phyloP scores from a whole-genome alignment of 805 yeast genomes.

The Zygoascus flipseniorum region DNA sequence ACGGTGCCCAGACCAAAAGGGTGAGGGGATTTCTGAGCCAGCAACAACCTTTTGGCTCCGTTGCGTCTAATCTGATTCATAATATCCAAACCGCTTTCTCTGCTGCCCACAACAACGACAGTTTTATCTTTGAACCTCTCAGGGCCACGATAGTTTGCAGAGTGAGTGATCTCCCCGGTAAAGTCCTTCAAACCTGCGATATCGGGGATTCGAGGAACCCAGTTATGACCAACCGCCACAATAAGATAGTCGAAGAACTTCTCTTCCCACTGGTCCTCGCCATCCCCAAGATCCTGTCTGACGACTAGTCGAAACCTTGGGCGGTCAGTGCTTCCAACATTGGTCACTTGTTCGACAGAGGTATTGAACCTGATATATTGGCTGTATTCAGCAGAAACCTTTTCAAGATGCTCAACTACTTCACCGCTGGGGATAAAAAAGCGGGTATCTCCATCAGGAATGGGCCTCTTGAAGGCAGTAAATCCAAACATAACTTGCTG shows the following conservation, averaged over 20 bases:
- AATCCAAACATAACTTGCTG: conserved; percentile 4
- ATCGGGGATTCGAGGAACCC: conserved; percentile 5
- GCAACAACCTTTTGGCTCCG: neutral
- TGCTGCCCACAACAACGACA: conserved; percentile 2
- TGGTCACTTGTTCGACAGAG: conserved; percentile 6
- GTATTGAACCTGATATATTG: conserved; percentile 1
- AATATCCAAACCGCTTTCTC: conserved; percentile 4
- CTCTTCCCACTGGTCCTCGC: conserved; percentile 2
- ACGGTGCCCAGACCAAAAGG: neutral
- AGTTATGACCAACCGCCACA: conserved; percentile 6
- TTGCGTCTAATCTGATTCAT: neutral
- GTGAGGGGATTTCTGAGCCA: conserved; percentile 4
- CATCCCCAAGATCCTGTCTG: neutral
- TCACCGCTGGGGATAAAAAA: neutral
- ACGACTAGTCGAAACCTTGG: neutral
- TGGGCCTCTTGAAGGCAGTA: neutral
- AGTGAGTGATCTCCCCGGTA: neutral
- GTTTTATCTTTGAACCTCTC: neutral
- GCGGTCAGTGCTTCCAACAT: neutral
- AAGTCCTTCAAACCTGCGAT: conserved; percentile 1
- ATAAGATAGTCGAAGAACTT: conserved; percentile 1
- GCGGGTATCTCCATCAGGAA: neutral
- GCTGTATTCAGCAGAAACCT: neutral
- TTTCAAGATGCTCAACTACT: neutral
- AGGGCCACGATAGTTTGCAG: conserved; percentile 1